These are phyloP conservation scores for Backusella australiensis DNA, from an alignment of 192 early-diverging fungal genomes.

Conservation along the genomic window DNA sequence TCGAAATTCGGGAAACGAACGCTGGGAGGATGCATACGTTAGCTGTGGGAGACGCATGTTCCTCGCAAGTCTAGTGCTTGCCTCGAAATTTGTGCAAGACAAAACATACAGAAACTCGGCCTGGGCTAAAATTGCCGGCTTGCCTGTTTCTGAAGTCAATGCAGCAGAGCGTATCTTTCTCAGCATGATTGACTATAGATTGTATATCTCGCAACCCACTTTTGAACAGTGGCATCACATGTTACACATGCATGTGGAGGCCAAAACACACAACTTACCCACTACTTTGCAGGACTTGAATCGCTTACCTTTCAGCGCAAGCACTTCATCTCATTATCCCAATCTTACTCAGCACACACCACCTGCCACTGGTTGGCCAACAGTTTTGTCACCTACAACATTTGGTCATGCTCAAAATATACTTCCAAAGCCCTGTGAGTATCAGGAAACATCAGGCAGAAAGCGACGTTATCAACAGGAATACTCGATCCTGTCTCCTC, in stretches of 20 bases:
- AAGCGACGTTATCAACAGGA: slow-evolving; percentile 1
- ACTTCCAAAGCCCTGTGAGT: slow-evolving; percentile 1
- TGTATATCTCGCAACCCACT: slow-evolving; percentile 54
- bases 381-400: not conserved
- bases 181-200: slow-evolving; percentile 73
- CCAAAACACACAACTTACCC: slow-evolving; percentile 21
- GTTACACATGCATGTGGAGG: slow-evolving; percentile 24
- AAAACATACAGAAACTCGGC: slow-evolving; percentile 85
- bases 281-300: slow-evolving; percentile 7
- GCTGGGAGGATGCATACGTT: slow-evolving; percentile 34
- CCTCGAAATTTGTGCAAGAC: slow-evolving; percentile 90
- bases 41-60: slow-evolving; percentile 82
- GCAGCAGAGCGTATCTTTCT: slow-evolving; percentile 81
- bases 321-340: not conserved
- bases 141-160: slow-evolving; percentile 83
- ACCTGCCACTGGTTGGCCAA: not conserved
- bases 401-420: not conserved
- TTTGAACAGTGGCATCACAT: slow-evolving; percentile 39
- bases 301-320: not conserved
- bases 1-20: not conserved
- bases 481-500: slow-evolving; percentile 1
- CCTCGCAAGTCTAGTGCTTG: slow-evolving; percentile 83
- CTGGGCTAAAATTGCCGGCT: slow-evolving; percentile 89
- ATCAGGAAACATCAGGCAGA: not conserved
- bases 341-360: not conserved